These are phyloP conservation scores for Hyaloscypha hepaticicola DNA, from an alignment of 495 filamentous ascomycete species.

Conservation along the genomic window DNA sequence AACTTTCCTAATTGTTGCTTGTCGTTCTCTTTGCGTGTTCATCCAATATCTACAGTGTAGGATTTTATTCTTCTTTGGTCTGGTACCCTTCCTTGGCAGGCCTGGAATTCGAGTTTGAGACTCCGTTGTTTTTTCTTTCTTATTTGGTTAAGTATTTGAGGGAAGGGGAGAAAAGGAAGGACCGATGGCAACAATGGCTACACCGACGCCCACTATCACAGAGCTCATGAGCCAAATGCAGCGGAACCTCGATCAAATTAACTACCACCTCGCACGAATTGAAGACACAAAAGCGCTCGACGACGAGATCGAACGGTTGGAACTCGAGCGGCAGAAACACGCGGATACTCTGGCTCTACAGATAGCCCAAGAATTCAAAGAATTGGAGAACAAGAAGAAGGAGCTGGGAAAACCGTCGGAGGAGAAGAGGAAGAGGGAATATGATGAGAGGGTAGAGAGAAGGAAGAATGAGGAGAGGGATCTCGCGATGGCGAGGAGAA, in stretches of 20 bases:
- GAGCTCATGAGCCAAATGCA: constrained; percentile 5
- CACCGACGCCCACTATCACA: background rate
- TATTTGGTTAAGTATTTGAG: background rate
- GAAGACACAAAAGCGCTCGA: background rate
- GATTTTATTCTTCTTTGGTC: background rate
- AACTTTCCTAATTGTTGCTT: background rate
- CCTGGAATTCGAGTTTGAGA: background rate
- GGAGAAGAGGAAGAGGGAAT: background rate
- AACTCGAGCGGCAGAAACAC: constrained; percentile 2
- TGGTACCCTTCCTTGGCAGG: background rate
- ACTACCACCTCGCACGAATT: constrained; percentile 6
- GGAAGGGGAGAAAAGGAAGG: background rate
- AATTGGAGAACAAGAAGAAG: background rate
- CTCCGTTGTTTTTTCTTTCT: background rate
- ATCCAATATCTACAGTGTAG: constrained; percentile 1
- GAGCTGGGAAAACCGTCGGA: background rate
- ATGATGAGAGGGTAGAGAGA: background rate
- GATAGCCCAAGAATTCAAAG: background rate
- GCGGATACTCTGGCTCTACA: background rate
- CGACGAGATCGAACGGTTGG: background rate
- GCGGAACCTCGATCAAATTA: background rate
- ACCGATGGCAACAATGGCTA: background rate
- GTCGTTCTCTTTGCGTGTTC: background rate
- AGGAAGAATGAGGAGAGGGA: background rate
- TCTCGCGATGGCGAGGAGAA: background rate